Evolutionary conservation across 257 asterid species (phyloP).

Genomic region (Salvia hispanica): DNA sequence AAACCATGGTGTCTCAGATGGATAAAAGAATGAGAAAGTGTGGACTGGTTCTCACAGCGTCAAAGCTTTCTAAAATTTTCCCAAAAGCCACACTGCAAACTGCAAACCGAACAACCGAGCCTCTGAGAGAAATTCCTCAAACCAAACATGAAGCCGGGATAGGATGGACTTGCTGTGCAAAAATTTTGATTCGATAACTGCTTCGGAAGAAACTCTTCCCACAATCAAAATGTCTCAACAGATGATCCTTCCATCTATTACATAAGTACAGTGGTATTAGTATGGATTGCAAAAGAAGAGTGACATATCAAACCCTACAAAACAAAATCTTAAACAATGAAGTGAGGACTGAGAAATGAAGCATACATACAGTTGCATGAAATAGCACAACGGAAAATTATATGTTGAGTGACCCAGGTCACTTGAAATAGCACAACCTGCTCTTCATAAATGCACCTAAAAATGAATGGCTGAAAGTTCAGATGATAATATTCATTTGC

Average conservation of each 20-base stretch:
- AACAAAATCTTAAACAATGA: slow-evolving; percentile 4
- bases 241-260: slow-evolving; percentile 75
- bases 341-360: not conserved
- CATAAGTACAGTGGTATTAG: slow-evolving; percentile 19
- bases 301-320: not conserved
- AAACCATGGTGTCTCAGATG: not conserved
- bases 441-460: slow-evolving; percentile 15
- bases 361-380: not conserved
- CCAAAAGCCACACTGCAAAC: slow-evolving; percentile 71
- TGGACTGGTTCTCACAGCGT: slow-evolving; percentile 39
- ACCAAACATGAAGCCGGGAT: slow-evolving; percentile 55
- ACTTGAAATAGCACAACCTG: not conserved
- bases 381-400: not conserved
- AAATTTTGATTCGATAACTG: slow-evolving; percentile 71
- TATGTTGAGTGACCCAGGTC: slow-evolving; percentile 5
- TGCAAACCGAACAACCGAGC: slow-evolving; percentile 72
- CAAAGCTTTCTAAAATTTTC: slow-evolving; percentile 56
- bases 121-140: slow-evolving; percentile 60
- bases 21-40: slow-evolving; percentile 6
- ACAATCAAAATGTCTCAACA: slow-evolving; percentile 72
- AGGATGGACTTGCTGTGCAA: slow-evolving; percentile 60
- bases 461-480: not conserved
- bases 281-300: slow-evolving; percentile 25
- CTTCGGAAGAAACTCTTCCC: slow-evolving; percentile 91
- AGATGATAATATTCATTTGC: not conserved